Conservation (phyloP, 208 protist species). For the Leishmania gerbilli region DNA sequence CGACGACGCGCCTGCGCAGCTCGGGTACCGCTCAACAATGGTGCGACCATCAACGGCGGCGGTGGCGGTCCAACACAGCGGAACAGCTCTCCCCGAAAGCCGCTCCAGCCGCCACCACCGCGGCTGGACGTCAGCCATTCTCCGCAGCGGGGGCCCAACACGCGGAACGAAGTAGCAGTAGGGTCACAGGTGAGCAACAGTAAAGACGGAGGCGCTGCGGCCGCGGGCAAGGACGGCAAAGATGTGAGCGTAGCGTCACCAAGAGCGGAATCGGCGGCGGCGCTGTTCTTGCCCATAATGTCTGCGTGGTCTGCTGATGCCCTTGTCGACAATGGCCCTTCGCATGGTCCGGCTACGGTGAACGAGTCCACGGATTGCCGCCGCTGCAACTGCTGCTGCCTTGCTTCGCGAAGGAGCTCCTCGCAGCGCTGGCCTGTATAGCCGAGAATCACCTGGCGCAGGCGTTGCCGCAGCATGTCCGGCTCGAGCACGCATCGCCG, state of each 20-base stretch:
- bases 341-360: neutral
- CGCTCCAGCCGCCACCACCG: slow-evolving; percentile 21
- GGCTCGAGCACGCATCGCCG: slow-evolving; percentile 31
- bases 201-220: neutral
- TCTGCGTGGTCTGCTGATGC: neutral
- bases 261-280: neutral
- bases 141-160: slow-evolving; percentile 23
- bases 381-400: slow-evolving; percentile 1
- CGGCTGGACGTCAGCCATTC: slow-evolving; percentile 28
- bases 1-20: neutral
- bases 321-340: neutral
- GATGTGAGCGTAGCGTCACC: neutral
- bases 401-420: slow-evolving; percentile 29
- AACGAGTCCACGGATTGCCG: neutral
- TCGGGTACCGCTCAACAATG: neutral
- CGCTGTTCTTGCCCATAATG: neutral
- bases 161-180: slow-evolving; percentile 21
- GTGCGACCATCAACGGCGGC: neutral
- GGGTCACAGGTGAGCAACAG: slow-evolving; percentile 22
- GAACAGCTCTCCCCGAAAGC: slow-evolving; percentile 32
- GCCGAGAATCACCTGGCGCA: slow-evolving; percentile 39
- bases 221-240: neutral
- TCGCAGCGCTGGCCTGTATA: slow-evolving; percentile 36
- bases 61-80: slow-evolving; percentile 20
- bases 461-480: slow-evolving; percentile 28